Evolutionary conservation across 208 protist genomes (phyloP).

Genomic region (Vickermania ingenoplastis): DNA sequence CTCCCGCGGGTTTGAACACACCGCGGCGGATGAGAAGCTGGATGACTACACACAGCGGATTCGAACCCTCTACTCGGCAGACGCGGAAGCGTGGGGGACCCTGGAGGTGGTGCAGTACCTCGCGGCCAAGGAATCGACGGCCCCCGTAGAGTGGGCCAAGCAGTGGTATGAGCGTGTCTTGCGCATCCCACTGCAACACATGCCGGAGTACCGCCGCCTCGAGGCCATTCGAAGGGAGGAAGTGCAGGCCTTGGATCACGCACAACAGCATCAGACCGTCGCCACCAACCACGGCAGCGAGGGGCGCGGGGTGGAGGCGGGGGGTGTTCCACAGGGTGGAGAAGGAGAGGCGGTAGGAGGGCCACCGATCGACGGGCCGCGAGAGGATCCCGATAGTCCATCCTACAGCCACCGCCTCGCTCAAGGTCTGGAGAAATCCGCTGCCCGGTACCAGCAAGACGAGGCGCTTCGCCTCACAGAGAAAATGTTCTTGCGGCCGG

Average conservation of each 20-base stretch:
- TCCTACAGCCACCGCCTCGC: conserved; percentile 19
- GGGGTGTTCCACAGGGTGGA: background rate
- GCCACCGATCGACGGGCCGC: background rate
- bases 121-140: conserved; percentile 51
- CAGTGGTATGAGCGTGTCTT: conserved; percentile 81
- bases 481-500: conserved; percentile 74
- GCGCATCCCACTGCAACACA: conserved; percentile 56
- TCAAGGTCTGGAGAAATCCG: conserved; percentile 13
- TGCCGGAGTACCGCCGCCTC: conserved; percentile 61
- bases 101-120: conserved; percentile 83
- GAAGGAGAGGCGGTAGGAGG: no score
- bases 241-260: conserved; percentile 16
- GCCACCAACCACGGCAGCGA: conserved; percentile 7
- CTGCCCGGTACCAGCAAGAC: conserved; percentile 25
- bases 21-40: conserved; percentile 41
- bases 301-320: conserved; percentile 11
- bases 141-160: conserved; percentile 73
- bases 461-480: conserved; percentile 52
- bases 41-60: conserved; percentile 70
- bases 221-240: conserved; percentile 43
- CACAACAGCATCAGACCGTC: no score
- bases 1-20: conserved; percentile 51
- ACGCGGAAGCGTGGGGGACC: conserved; percentile 43
- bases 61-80: conserved; percentile 57
- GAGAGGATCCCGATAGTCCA: no score